Percentiles rank a stretch among this genome's conserved stretches.
phyloP scores from a whole-genome alignment of 192 early-diverging fungal species.

The Gaertneriomyces sp. region DNA sequence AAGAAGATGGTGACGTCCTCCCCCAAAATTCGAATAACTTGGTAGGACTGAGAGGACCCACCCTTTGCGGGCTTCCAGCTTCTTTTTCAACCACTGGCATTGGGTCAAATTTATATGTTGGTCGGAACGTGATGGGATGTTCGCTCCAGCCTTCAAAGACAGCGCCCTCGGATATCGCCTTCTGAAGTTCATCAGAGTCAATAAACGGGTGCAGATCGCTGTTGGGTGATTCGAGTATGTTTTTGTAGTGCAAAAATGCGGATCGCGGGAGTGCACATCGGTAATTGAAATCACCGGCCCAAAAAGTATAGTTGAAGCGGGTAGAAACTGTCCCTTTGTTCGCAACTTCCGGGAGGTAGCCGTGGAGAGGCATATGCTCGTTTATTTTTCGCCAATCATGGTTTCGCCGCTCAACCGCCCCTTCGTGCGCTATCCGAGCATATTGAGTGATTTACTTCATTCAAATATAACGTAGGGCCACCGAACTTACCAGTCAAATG shows the following conservation, averaged over 20 bases:
- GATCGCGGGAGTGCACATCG: conserved; percentile 30
- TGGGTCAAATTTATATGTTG: conserved; percentile 90
- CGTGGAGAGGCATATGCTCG: conserved; percentile 9
- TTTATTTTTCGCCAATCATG: conserved; percentile 25
- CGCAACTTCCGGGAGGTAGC: background rate
- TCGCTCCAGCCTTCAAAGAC: conserved; percentile 84
- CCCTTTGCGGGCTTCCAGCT: no score
- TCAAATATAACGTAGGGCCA: background rate
- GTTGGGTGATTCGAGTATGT: no score
- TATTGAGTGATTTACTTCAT: background rate
- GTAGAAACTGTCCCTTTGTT: background rate
- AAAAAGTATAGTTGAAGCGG: conserved; percentile 61
- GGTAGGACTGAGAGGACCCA: no score
- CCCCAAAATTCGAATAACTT: no score
- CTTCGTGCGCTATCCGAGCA: conserved; percentile 15
- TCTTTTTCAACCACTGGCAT: background rate
- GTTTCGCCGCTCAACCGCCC: conserved; percentile 17
- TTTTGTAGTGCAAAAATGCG: no score
- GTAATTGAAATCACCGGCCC: conserved; percentile 97
- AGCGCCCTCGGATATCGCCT: conserved; percentile 33
- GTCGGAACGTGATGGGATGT: conserved; percentile 68
- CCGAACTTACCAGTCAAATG: conserved; percentile 9
- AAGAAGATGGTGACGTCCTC: background rate
- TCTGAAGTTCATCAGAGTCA: conserved; percentile 1
- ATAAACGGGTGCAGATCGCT: conserved; percentile 29